Base-by-base conservation (phyloP, 1,284 basidiomycete genomes). In the Cystobasidium slooffiae region DNA sequence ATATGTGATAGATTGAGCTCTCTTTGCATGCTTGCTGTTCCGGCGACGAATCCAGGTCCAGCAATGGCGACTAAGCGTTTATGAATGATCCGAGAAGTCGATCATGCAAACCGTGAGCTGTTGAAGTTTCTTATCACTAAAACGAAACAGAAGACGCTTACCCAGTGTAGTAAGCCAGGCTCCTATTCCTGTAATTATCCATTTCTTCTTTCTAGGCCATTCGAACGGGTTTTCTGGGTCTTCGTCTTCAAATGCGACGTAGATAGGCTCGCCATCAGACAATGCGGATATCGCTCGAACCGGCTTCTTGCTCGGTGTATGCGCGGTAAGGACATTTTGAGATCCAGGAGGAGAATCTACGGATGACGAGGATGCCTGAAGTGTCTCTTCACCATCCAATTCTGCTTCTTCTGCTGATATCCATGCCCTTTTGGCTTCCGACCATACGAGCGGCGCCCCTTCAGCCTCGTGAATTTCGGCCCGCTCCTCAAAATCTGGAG, bases 221-320 rank as follows among this genome's bases (percentile, higher is more conserved):
- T 75, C 64, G 61, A 75, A 75, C 10, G 74, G 74, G 51, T 75
- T 75, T 18, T 75, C 73, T 44, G 65, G 66, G 37, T 75, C 73
- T 16, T 75, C 59, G 22, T 68, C 73, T n/a, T 75, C 73, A 51
- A 75, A 75, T 12, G 58, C 53, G n/a, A 75, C 73, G 49, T 68
- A 74, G 64, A 74, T 74, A 18, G 72, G 62, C 41, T 59, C 72
- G n/a, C 44, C 41, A 37, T 51, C 61, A 14, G 52, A 68, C n/a
- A 58, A 39, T 20, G 64, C 52, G 37, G 64, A 67, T 39, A 67
- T 49, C 20, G 18, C 53, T 37, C 51, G 47, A 12, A 53, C 39
- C 20, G 49, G 52, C 55, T 51, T 68, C 8, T 41, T 59, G 37
- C 66, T 31, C 31, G 31, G 31, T 5, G 31, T 43, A 6, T 4